Evolutionary conservation across 164 flowering plant species (phyloP).

Genomic region (Buxus sempervirens): DNA sequence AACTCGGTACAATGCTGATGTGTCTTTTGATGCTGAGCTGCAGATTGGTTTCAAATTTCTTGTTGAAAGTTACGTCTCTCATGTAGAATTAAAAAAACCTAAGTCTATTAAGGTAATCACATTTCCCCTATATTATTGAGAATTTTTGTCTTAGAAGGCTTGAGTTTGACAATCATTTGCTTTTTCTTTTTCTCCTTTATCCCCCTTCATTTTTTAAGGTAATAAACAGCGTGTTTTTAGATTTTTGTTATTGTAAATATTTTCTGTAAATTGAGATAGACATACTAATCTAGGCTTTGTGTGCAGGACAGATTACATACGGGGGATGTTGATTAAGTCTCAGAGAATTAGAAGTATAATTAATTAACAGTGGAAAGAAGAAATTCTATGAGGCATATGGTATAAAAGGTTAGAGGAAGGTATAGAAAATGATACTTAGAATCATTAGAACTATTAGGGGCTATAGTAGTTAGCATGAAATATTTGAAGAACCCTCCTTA

Average conservation of each 20-base stretch:
- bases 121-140: conserved; percentile 1
- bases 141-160: neutral
- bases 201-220: too few relatives aligned
- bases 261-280: neutral
- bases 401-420: neutral
- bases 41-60: conserved; percentile 96
- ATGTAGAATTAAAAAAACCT: conserved; percentile 71
- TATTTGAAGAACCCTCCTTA: too few relatives aligned
- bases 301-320: neutral
- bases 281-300: neutral
- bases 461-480: too few relatives aligned
- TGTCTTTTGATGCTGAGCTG: conserved; percentile 93
- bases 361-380: neutral
- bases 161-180: neutral
- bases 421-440: neutral
- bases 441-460: too few relatives aligned
- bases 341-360: neutral
- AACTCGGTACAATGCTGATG: conserved; percentile 57
- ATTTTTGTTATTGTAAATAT: neutral
- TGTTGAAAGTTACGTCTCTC: conserved; percentile 90
- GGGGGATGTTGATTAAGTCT: neutral
- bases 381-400: neutral
- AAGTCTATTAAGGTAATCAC: conserved; percentile 58
- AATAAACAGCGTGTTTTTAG: too few relatives aligned
- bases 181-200: too few relatives aligned